Base-by-base conservation (phyloP, 192 early-diverging fungal species). In the Backusella mclennaniae region DNA sequence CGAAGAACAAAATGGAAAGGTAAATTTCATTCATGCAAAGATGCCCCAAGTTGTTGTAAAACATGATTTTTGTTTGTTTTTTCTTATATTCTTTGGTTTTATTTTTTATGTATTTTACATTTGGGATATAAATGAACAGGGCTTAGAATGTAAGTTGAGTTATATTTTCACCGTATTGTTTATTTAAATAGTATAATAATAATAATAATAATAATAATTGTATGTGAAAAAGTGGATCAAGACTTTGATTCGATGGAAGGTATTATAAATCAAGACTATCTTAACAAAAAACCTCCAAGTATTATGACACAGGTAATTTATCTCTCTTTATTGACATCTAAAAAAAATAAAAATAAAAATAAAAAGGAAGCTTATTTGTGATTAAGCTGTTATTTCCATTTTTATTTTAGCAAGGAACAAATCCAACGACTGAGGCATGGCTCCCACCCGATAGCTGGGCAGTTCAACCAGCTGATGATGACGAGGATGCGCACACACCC, bases 401-500 rank as follows among this genome's bases (percentile, higher is more conserved):
- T 21, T 29, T 70, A 4, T 9, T 59, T 63, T 52, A 77, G 53
- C 67, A 66, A 66, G 39, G 35, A 41, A 21, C 26, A 4, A n/a
- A 70, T 35, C 66, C 33, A 56, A 41, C 56, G 35, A 63, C 29
- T n/a, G 90, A 90, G 70, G 66, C 80, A 14, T 93, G 92, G 92
- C 76, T 83, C 9, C 88, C 92, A 49, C 92, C 92, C 56, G 92
- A 93, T 69, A 90, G 87, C n/a, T 93, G 92, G 92, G 92, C 89
- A 11, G 90, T 93, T 33, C 79, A 91, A 70, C 86, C 84, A 5
- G 84, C 82, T 11, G 74, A 79, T 1, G 74, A 76, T 6, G 71
- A 31, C 1, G 21, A 35, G n/a, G 44, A 38, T 36, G 35, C 39
- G 12, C 52, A 35, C n/a, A 59, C 68, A 35, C 76, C 76, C 3